phyloP scores from a whole-genome alignment of 169 alveolate species.

The Plasmodium sp. region DNA sequence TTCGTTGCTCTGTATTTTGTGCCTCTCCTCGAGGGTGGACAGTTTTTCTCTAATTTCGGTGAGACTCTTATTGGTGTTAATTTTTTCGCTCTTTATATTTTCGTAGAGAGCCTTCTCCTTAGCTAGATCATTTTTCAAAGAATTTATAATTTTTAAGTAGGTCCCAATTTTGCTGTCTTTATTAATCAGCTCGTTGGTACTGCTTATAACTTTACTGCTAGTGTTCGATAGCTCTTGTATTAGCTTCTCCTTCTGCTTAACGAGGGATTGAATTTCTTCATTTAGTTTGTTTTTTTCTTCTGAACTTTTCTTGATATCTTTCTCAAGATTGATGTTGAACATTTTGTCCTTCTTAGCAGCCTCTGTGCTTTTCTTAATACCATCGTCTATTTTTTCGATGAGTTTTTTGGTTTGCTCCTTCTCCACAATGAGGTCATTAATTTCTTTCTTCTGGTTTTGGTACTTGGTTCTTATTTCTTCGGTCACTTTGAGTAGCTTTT shows the following conservation, averaged over 20 bases:
- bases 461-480: slow-evolving; percentile 25
- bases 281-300: slow-evolving; percentile 61
- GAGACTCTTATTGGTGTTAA: slow-evolving; percentile 88
- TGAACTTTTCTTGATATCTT: slow-evolving; percentile 43
- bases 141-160: slow-evolving; percentile 29
- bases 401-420: slow-evolving; percentile 69
- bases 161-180: slow-evolving; percentile 55
- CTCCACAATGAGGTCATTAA: slow-evolving; percentile 52
- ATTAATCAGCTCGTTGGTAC: slow-evolving; percentile 10
- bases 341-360: slow-evolving; percentile 58
- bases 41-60: slow-evolving; percentile 91
- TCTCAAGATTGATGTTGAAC: slow-evolving; percentile 19
- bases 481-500: slow-evolving; percentile 30
- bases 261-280: slow-evolving; percentile 59
- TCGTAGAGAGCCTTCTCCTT: slow-evolving; percentile 47
- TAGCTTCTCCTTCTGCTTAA: slow-evolving; percentile 45
- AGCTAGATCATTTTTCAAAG: slow-evolving; percentile 53
- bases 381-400: slow-evolving; percentile 62
- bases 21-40: slow-evolving; percentile 84
- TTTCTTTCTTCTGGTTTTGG: slow-evolving; percentile 62
- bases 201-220: slow-evolving; percentile 1
- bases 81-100: slow-evolving; percentile 86
- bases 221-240: slow-evolving; percentile 21
- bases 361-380: slow-evolving; percentile 49
- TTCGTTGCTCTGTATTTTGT: slow-evolving; percentile 84